Percentiles rank a stretch among this genome's conserved stretches.
phyloP scores from a whole-genome alignment of 164 flowering plant genomes.

The Nymphaea colorata region DNA sequence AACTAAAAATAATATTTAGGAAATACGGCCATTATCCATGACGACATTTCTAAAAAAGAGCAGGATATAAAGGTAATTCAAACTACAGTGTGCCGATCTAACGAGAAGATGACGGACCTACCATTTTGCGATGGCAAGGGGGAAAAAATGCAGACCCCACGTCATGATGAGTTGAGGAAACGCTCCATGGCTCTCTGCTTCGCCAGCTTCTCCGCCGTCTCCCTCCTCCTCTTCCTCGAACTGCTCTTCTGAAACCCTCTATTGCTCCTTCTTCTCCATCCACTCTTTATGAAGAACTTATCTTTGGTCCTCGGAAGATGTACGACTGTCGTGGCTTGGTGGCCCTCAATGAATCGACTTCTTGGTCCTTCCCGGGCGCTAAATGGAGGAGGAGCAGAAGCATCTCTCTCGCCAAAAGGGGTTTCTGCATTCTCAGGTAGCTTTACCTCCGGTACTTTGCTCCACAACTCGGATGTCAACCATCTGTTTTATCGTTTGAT shows the following conservation, averaged over 20 bases:
- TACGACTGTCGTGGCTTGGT: background rate
- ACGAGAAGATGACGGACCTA: too few species aligned
- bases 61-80: too few species aligned
- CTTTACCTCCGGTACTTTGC: conserved; percentile 6
- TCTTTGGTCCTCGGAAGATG: background rate
- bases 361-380: background rate
- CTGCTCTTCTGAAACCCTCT: background rate
- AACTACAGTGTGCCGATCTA: too few species aligned
- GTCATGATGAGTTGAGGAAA: background rate
- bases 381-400: conserved; percentile 13
- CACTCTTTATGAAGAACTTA: too few species aligned
- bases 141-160: background rate
- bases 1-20: too few species aligned
- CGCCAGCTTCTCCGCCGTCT: background rate
- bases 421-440: conserved; percentile 10
- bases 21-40: too few species aligned
- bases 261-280: background rate
- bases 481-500: background rate
- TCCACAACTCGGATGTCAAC: conserved; percentile 11
- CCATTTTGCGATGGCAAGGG: background rate
- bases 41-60: too few species aligned
- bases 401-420: conserved; percentile 14
- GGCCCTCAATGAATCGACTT: background rate
- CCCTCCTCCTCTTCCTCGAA: background rate
- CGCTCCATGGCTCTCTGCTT: background rate